Conservation (phyloP, 1,284 basidiomycete species). For the Malassezia pachydermatis region DNA sequence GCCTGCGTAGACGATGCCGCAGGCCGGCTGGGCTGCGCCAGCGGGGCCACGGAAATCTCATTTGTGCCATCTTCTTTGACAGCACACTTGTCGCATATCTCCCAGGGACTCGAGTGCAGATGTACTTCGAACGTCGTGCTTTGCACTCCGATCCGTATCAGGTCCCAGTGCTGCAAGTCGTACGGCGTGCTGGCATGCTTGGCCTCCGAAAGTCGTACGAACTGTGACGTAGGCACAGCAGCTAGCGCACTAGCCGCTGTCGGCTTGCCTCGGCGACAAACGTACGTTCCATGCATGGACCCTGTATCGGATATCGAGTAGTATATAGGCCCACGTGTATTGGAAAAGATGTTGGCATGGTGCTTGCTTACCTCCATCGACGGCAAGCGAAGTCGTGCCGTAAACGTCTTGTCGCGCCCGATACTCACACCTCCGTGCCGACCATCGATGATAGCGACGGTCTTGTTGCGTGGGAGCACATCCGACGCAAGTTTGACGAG, state of each 20-base stretch:
- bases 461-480: conserved; percentile 15
- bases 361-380: conserved; percentile 28
- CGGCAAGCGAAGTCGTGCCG: conserved; percentile 22
- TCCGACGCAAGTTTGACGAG: conserved; percentile 21
- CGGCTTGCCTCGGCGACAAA: conserved; percentile 7
- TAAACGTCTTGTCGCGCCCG: conserved; percentile 22
- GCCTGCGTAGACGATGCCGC: background rate
- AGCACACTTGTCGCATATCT: conserved; percentile 9
- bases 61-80: conserved; percentile 9
- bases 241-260: background rate
- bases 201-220: conserved; percentile 12
- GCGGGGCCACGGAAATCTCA: conserved; percentile 10
- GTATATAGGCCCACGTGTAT: background rate
- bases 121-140: conserved; percentile 19
- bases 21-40: background rate
- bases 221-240: conserved; percentile 1
- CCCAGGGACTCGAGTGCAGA: conserved; percentile 9
- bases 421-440: conserved; percentile 10
- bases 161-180: conserved; percentile 12
- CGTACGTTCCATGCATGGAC: conserved; percentile 21
- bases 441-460: conserved; percentile 20
- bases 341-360: conserved; percentile 21
- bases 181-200: conserved; percentile 19
- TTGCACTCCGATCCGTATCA: conserved; percentile 15
- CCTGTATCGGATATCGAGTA: conserved; percentile 22